Percentiles rank a stretch among this genome's conserved stretches.
These are phyloP conservation scores for Backusella parvicylindrica DNA, from an alignment of 192 early-diverging fungal species.

Conservation along the genomic window DNA sequence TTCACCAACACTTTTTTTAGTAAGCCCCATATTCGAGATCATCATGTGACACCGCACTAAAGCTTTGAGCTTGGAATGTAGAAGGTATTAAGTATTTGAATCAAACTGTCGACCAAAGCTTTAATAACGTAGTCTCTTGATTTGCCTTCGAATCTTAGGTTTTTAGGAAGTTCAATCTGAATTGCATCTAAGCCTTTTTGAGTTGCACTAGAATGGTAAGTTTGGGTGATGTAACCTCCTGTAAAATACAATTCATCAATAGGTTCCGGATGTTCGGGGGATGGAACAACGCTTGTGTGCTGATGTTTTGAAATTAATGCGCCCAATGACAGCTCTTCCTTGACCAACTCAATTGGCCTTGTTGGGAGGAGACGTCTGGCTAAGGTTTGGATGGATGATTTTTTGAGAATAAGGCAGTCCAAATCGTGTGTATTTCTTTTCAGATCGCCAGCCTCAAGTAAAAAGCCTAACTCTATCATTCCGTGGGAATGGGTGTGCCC, in stretches of 20 bases:
- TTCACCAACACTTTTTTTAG: not conserved
- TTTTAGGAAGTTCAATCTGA: not conserved
- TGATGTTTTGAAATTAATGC: not conserved
- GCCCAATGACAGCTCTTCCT: not conserved
- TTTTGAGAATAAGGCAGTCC: not conserved
- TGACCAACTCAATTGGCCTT: not conserved
- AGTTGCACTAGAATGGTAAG: not conserved
- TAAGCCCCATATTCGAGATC: not conserved
- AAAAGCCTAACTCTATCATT: not conserved
- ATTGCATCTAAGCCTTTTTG: not conserved
- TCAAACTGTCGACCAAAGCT: not conserved
- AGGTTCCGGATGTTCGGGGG: not conserved
- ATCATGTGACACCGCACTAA: not conserved
- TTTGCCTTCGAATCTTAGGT: not conserved
- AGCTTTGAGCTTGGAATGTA: conserved; percentile 3
- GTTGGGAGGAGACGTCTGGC: not conserved
- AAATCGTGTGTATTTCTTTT: not conserved
- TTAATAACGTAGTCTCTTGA: not conserved
- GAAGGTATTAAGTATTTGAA: not conserved
- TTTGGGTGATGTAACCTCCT: not conserved
- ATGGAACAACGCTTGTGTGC: not conserved
- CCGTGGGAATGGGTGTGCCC: conserved; percentile 2
- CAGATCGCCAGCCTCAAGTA: not conserved
- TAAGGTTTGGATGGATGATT: conserved; percentile 2
- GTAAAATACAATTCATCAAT: not conserved